Base-by-base conservation (phyloP, 2,329 filamentous ascomycete species). In the Calycina herbarum region DNA sequence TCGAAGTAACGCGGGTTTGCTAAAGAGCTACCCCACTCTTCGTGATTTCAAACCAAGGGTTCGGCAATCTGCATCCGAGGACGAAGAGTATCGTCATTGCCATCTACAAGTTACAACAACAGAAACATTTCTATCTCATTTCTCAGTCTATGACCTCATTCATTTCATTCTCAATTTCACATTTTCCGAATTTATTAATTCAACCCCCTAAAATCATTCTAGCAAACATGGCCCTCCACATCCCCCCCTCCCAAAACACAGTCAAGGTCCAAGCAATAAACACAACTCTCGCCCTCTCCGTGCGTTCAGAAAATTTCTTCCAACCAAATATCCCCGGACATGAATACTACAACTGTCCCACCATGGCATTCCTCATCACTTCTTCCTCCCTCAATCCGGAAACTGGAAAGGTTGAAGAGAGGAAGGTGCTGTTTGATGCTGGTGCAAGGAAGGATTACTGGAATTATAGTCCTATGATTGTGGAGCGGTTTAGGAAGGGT, bases 341-440 rank as follows among this genome's bases (percentile, higher is more conserved):
- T 59, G 67, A 68, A 31, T 38, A 17, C 27, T 63, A 64, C 11
- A 64, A 67, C 17, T 69, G 63, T 42, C 61, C 64, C 5, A 58
- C 61, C n/a, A 62, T 66, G 56, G 61, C 61, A 1, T 68, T 68
- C 17, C 62, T 68, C 17, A 62, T 68, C 33, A 64, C 51, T n/a
- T 57, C 59, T 4, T 1, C 61, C 3, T 42, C 42, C 4, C 17
- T 45, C 1, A 45, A 45, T n/a, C 42, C 42, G 17, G 42, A 45
- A n/a, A 45, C 42, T 45, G 42, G 42, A 2, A 20, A 45, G 2
- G 8, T n/a, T 20, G 17, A 45, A 6, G 62, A 57, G 4, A 54
- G 48, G 29, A 29, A 38, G 10, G 35, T 64, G 8, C 35, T 68
- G 1, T 68, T 68, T 38, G 67, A 68, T 57, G 64, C 60, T 33